Evolutionary conservation across 192 early-diverging fungal genomes (phyloP).

Genomic region (Coemansia sp.): DNA sequence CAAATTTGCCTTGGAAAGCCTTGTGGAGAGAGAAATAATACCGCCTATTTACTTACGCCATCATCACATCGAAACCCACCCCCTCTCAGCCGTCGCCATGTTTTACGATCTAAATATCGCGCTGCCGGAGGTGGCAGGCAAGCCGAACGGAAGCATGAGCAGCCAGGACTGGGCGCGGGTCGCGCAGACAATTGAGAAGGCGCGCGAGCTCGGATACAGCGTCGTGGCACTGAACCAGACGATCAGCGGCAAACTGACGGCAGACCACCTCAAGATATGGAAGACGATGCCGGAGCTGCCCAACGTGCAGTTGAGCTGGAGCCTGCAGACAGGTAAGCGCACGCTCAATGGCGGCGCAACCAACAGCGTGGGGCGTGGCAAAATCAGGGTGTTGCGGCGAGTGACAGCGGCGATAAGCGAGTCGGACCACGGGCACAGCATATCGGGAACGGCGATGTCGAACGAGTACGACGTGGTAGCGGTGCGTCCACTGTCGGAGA

Average conservation of each 20-base stretch:
- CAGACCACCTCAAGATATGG: constrained; percentile 42
- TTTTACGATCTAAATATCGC: constrained; percentile 53
- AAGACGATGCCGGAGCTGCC: constrained; percentile 17
- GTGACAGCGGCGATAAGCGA: constrained; percentile 39
- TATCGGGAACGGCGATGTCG: constrained; percentile 18
- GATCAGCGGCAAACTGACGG: constrained; percentile 24
- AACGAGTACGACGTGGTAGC: constrained; percentile 46
- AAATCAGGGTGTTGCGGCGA: constrained; percentile 39
- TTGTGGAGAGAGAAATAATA: no score
- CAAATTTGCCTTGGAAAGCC: background rate
- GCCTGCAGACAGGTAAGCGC: constrained; percentile 22
- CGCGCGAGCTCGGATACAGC: constrained; percentile 36
- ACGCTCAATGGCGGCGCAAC: background rate
- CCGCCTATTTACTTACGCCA: no score
- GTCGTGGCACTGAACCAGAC: constrained; percentile 48
- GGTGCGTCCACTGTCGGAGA: constrained; percentile 38
- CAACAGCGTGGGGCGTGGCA: constrained; percentile 14
- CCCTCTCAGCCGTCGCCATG: constrained; percentile 27
- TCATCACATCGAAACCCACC: no score
- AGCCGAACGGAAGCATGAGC: constrained; percentile 21
- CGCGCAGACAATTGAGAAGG: constrained; percentile 35
- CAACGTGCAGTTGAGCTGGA: constrained; percentile 30
- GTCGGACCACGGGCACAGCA: constrained; percentile 33
- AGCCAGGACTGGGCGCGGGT: constrained; percentile 40
- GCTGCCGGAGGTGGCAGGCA: constrained; percentile 41